Evolutionary conservation across 2,329 filamentous ascomycete genomes (phyloP).

Genomic region (Sphaerostilbella broomeana): DNA sequence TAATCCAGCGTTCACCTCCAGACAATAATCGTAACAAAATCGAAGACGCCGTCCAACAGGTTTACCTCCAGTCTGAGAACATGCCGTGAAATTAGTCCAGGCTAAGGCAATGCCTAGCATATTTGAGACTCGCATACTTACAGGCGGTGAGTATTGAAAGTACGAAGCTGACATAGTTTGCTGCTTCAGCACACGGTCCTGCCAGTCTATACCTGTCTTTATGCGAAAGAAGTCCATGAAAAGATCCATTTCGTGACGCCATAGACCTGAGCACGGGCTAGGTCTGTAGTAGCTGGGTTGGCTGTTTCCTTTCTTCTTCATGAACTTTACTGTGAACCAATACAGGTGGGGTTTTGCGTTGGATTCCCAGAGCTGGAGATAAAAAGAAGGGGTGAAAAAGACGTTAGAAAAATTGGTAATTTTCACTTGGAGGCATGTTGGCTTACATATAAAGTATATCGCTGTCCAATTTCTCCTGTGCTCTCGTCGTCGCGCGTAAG

Average conservation of each 20-base stretch:
- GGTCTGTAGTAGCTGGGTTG: slow-evolving; percentile 33
- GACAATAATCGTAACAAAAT: slow-evolving; percentile 27
- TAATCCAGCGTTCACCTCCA: slow-evolving; percentile 28
- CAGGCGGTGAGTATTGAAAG: slow-evolving; percentile 44
- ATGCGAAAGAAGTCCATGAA: slow-evolving; percentile 53
- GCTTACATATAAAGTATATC: slow-evolving; percentile 53
- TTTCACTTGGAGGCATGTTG: not conserved
- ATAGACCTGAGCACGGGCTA: slow-evolving; percentile 32
- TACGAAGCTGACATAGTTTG: slow-evolving; percentile 24
- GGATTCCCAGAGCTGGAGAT: slow-evolving; percentile 59
- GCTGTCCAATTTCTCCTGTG: slow-evolving; percentile 46
- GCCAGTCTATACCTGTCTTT: slow-evolving; percentile 55
- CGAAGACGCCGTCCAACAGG: slow-evolving; percentile 31
- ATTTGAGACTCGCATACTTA: too few relatives aligned
- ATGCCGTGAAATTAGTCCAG: too few relatives aligned
- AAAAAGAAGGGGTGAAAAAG: too few relatives aligned
- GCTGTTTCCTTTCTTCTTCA: slow-evolving; percentile 33
- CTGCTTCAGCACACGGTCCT: slow-evolving; percentile 39
- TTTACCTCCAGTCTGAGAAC: slow-evolving; percentile 29
- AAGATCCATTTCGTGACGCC: slow-evolving; percentile 37
- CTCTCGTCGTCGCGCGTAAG: slow-evolving; percentile 47
- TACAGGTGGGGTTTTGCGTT: slow-evolving; percentile 53
- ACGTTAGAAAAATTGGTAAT: not conserved
- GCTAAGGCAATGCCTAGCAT: too few relatives aligned
- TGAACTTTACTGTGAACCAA: slow-evolving; percentile 49